Base-by-base conservation (phyloP, 352 stramenopile species). In the Elongisporangium prolatum region DNA sequence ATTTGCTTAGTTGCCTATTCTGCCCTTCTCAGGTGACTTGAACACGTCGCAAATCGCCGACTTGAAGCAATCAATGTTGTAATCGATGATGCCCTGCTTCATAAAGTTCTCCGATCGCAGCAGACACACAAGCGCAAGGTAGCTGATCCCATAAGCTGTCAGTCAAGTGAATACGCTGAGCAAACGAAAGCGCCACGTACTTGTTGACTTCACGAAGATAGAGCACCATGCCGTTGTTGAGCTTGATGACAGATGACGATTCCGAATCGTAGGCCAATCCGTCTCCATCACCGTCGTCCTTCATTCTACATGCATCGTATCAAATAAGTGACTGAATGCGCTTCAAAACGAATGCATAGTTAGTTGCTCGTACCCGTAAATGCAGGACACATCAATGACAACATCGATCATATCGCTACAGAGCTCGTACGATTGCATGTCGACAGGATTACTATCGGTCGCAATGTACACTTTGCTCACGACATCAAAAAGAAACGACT, bases 321-420 rank as follows among this genome's bases (percentile, higher is more conserved):
- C 16, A 60, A 21, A 20, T 50, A n/a, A n/a, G 21, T 16, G 8
- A 34, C 17, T 38, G 11, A 51, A 50, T 24, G 16, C 10, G 25
- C 21, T 55, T n/a, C 37, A 21, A 54, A 7, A 53, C n/a, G 34
- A 28, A 17, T 8, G 52, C 1, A n/a, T 13, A n/a, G 20, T 58
- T 57, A n/a, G n/a, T n/a, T n/a, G 37, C 51, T 61, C 59, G 48
- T 68, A 86, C 73, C 97, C 97, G 69, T 99, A 99, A 65, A 99
- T 99, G 66, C 96, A 98, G 50, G 96, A 99, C 0, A 99, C 96
- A 72, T 99, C 97, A 52, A 99, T 96, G 50, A 99, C 97, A 10
- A 99, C 96, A 79, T 99, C 97, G 65, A 99, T 99, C 96, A 99
- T 99, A 70, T 99, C 97, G 61, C 88, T 97, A 68, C 97, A 99